These are phyloP conservation scores for Alternaria sp. DNA, from an alignment of 2,329 filamentous ascomycete genomes.

Conservation along the genomic window DNA sequence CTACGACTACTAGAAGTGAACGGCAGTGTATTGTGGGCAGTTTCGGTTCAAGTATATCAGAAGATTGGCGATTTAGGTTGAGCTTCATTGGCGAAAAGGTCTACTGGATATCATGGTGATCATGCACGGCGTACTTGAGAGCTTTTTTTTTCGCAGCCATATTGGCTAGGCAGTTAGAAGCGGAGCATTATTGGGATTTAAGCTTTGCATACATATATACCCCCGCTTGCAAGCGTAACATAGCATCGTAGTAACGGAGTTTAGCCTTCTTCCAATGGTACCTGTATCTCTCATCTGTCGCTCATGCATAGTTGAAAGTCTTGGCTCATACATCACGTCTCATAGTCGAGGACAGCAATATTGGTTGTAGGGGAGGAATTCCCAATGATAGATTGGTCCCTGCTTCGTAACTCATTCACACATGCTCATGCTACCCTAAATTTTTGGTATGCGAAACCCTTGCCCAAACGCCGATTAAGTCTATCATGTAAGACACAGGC, in stretches of 20 bases:
- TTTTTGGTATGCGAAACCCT: constrained; percentile 29
- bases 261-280: constrained; percentile 1
- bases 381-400: constrained; percentile 47
- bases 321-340: not conserved
- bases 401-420: constrained; percentile 43
- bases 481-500: constrained; percentile 19
- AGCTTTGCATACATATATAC: constrained; percentile 29
- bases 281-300: not conserved
- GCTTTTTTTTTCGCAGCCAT: not conserved
- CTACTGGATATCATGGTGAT: not conserved
- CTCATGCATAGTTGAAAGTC: not conserved
- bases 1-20: constrained; percentile 31
- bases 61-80: constrained; percentile 6
- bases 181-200: not conserved
- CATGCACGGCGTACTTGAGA: not conserved
- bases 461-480: constrained; percentile 29
- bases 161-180: not conserved
- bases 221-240: constrained; percentile 21
- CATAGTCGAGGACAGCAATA: not conserved
- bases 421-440: constrained; percentile 44
- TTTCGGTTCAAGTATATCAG: not conserved
- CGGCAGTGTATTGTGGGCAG: not conserved
- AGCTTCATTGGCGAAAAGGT: constrained; percentile 1
- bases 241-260: constrained; percentile 19
- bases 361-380: constrained; percentile 48